Base-by-base conservation (phyloP, 352 stramenopile genomes). In the Globisporangium paroecandrum region DNA sequence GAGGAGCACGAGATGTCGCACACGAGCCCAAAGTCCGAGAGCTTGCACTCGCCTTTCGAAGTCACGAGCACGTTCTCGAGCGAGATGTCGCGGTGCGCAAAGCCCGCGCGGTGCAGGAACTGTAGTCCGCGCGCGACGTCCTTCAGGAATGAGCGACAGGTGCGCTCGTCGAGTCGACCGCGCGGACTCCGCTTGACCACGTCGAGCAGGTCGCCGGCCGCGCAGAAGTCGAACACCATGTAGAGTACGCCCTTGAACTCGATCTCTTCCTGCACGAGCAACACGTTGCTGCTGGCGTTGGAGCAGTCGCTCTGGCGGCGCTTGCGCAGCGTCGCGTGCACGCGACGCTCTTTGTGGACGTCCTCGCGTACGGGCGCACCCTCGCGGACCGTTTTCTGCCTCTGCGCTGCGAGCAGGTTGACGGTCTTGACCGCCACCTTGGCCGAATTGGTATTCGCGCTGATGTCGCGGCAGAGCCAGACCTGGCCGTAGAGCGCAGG, bases 1-100 rank as follows among this genome's bases (percentile, higher is more conserved):
- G 15, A n/a, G 3, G 60, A 24, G 3, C 69, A 55, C 0, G 61
- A 43, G 18, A 58, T 20, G 46, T 65, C 60, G 27, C 60, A 68
- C 62, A 77, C 78, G 7, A 90, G 60, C 5, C 82, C 82, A 68
- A 90, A 89, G 72, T 90, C 82, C 58, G 74, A 82, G 20, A 90
- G 65, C 29, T 84, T 69, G 59, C 77, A 85, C 41, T 71, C 71
- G 15, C 74, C 77, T n/a, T 36, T 18, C 9, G 25, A 18, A 3
- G 65, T 69, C 4, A 90, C 66, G 49, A 90, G 64, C 22, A 90
- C 68, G 65, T 90, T 90, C 66, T 90, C 82, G 60, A 88, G 73
- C 41, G 81, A 89, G 22, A 90, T 76, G 55, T 90, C 82, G 38
- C 82, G 78, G 38, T 90, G 82, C 25, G 78, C 78, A 70, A 90